Conservation (phyloP, 306 rosid species). For the Lathyrus oleraceus region DNA sequence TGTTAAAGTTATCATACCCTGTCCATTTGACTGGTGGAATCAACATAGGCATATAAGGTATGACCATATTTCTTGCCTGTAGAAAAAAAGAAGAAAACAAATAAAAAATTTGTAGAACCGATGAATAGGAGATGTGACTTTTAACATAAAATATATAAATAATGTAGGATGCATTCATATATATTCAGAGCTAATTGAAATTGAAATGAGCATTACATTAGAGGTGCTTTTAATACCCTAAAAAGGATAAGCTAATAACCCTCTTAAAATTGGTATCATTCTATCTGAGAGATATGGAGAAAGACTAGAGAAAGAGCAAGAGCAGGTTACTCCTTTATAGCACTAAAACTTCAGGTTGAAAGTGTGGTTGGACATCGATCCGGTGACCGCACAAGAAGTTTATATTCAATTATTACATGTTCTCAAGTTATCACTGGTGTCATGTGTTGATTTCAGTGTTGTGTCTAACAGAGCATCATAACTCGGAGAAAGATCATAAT, state of each 20-base stretch:
- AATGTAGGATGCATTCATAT: slow-evolving; percentile 22
- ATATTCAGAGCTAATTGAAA: slow-evolving; percentile 25
- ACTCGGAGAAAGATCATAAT: too few relatives aligned
- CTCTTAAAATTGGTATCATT: slow-evolving; percentile 13
- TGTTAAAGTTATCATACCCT: slow-evolving; percentile 62
- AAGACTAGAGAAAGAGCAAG: background rate
- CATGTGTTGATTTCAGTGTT: too few relatives aligned
- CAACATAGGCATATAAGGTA: slow-evolving; percentile 97
- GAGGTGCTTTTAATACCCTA: background rate
- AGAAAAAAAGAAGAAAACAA: slow-evolving; percentile 33
- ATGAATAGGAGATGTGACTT: slow-evolving; percentile 11
- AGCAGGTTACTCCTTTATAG: background rate
- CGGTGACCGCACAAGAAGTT: too few relatives aligned
- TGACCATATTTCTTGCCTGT: slow-evolving; percentile 91
- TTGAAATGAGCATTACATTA: slow-evolving; percentile 27
- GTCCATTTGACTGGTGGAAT: slow-evolving; percentile 88
- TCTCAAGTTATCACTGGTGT: too few relatives aligned
- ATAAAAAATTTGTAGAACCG: slow-evolving; percentile 23
- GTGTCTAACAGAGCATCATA: too few relatives aligned
- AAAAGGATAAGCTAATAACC: slow-evolving; percentile 11
- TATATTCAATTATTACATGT: too few relatives aligned
- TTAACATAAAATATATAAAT: slow-evolving; percentile 20
- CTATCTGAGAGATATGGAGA: slow-evolving; percentile 18
- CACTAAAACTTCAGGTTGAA: too few relatives aligned
- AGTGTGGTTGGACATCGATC: too few relatives aligned